Evolutionary conservation across 371 early-diverging fungal species (phyloP), one percentile per base, ranked within the genome.

Genomic region (Lichtheimia ornata): DNA sequence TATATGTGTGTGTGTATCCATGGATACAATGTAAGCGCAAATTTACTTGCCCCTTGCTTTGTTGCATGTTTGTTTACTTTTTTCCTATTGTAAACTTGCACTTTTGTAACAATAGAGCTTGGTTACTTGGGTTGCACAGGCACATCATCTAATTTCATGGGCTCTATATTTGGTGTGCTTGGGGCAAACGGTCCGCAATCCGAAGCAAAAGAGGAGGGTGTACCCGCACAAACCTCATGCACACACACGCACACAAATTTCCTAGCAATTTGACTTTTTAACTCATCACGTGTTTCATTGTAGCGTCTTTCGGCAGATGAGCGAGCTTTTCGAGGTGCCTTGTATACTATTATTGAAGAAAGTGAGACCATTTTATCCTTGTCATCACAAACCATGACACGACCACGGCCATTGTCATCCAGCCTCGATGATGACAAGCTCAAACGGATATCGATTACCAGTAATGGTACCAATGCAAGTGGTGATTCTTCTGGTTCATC

Each of bases 301-400:
- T 35, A 35, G 35, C 35, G 35, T 35, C 35, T 35, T 35, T 35
- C 35, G 11, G 35, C 35, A 9, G 35, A 35, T 35, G 35, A 28
- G 7, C 28, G 28, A 28, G 28, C 28, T 28, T 28, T 35, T 35
- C 35, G 35, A 35, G 35, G 35, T 9, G 35, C 42, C 50, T 24
- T 62, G 14, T 62, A 64, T 40, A 64, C 64, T 5, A 64, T 64
- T 17, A 54, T 54, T 24, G 64, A 64, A 41, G 64, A 64, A 43
- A 52, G 52, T 27, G 64, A 64, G 24, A 54, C 58, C 5, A 44
- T 63, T 4, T 41, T n/a, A 22, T 28, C 59, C 13, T 15, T 18
- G n/a, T 17, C 30, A 24, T 30, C 20, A 13, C 42, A 25, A 11
- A 35, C 35, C 35, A 35, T 35, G 35, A 35, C 35, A 35, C 6